Conservation (phyloP, 129 eudicot genomes). For the Helianthus annuus region DNA sequence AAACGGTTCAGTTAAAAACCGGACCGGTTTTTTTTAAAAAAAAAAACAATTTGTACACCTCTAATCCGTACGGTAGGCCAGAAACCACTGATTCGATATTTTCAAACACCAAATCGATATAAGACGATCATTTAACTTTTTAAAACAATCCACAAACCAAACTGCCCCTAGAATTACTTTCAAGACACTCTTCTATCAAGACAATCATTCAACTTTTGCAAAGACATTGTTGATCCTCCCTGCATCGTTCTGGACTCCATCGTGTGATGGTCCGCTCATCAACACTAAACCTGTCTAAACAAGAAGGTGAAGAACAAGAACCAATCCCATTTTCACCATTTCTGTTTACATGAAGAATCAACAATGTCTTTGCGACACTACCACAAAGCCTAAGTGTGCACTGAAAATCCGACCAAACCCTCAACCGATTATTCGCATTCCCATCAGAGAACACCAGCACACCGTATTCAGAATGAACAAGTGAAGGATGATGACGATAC, state of each 20-base stretch:
- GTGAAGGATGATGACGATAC: slow-evolving; percentile 74
- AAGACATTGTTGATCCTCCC: slow-evolving; percentile 28
- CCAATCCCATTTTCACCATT: slow-evolving; percentile 19
- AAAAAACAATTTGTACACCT: no score
- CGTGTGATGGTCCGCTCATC: slow-evolving; percentile 61
- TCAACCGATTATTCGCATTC: slow-evolving; percentile 51
- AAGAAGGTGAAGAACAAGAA: slow-evolving; percentile 35
- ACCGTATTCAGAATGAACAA: slow-evolving; percentile 68
- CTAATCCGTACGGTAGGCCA: no score
- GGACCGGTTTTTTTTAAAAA: no score
- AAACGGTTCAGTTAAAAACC: no score
- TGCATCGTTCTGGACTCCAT: slow-evolving; percentile 74
- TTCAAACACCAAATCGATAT: no score
- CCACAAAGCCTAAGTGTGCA: slow-evolving; percentile 79
- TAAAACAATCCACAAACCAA: no score
- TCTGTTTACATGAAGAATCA: slow-evolving; percentile 47
- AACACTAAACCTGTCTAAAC: slow-evolving; percentile 52
- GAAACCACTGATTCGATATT: no score
- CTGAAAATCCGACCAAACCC: slow-evolving; percentile 80
- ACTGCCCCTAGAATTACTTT: no score
- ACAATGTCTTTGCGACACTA: slow-evolving; percentile 75
- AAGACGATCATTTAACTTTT: no score
- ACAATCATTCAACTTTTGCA: no score
- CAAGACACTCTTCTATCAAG: no score
- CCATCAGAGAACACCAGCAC: slow-evolving; percentile 51